Evolutionary conservation across 495 filamentous ascomycete species (phyloP), one percentile per base, ranked within the genome.

Genomic region (Neurospora sp.): DNA sequence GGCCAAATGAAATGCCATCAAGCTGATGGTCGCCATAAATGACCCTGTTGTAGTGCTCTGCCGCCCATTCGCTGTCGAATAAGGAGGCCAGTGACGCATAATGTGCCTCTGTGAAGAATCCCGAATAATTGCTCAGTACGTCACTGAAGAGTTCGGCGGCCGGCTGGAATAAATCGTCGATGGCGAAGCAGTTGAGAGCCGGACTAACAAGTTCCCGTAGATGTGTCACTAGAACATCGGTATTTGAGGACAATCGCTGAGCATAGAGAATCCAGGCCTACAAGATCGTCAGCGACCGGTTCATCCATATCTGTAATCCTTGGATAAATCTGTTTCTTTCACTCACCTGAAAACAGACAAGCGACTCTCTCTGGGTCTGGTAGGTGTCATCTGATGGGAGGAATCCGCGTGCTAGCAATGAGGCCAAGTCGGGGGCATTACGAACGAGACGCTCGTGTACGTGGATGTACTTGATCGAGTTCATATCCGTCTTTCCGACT

Each of bases 241-340:
- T 82, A 42, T 86, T 85, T n/a, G 87, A 83, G 40, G 85, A 86
- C 21, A 86, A 82, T 70, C 87, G 85, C 70, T 92, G 89, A 8
- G 87, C 88, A 79, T 92, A 93, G 72, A 87, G 82, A 39, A 93
- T 85, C 92, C 92, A 94, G 38, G 89, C 84, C 87, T 88, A 42
- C 4, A 9, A 15, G 31, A 54, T 3, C 13, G 71, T 75, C 70
- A 75, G 77, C 62, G 21, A 38, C 19, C 15, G 6, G 24, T 66
- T 36, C 54, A 8, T 59, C n/a, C 13, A 37, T 2, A 34, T 62
- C 7, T 37, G 28, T 15, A 43, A n/a, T 4, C 4, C 39, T 21
- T 10, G 17, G 34, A 24, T 3, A 4, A 54, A 37, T 79, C 40
- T 45, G 45, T 39, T 70, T 71, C 37, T 6, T 70, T 31, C 4